These are phyloP conservation scores for Boeremia lycopersici DNA, from an alignment of 2,329 filamentous ascomycete genomes.

Conservation along the genomic window DNA sequence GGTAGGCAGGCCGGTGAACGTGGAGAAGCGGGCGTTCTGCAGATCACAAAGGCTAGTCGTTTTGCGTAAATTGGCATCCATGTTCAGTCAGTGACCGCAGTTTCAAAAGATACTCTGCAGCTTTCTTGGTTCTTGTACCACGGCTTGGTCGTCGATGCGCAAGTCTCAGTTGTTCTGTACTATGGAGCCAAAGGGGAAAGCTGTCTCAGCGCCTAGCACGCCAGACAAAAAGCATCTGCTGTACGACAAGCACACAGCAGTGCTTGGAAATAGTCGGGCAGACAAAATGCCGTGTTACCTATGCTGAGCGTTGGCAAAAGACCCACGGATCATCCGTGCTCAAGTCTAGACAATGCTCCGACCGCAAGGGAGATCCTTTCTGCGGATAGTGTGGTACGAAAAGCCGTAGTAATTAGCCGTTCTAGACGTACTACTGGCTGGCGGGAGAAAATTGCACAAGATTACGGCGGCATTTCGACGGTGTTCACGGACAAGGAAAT, in stretches of 20 bases:
- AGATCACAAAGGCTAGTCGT: conserved; percentile 7
- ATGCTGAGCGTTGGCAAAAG: conserved; percentile 7
- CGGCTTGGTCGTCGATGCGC: neutral
- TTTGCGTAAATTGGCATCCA: conserved; percentile 7
- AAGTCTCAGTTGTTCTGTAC: neutral
- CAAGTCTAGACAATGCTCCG: conserved; percentile 19
- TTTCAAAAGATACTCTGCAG: neutral
- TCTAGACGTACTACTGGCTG: conserved; percentile 2
- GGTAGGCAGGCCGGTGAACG: conserved; percentile 3
- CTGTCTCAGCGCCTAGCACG: conserved; percentile 5
- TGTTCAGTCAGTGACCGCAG: neutral
- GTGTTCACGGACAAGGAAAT: neutral
- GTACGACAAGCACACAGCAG: conserved; percentile 7
- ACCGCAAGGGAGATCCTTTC: conserved; percentile 11
- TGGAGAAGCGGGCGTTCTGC: conserved; percentile 10
- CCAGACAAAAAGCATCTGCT: conserved; percentile 9
- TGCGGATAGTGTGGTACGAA: conserved; percentile 2
- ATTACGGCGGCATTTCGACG: conserved; percentile 4
- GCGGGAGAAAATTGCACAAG: neutral
- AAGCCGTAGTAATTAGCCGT: conserved; percentile 1
- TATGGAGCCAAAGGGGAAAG: neutral
- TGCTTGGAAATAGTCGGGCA: conserved; percentile 6
- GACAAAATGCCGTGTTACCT: conserved; percentile 1
- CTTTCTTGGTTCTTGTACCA: conserved; percentile 1
- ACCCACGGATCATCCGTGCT: conserved; percentile 13